Conservation (phyloP, 306 rosid genomes). For the Pterocarpus santalinus region DNA sequence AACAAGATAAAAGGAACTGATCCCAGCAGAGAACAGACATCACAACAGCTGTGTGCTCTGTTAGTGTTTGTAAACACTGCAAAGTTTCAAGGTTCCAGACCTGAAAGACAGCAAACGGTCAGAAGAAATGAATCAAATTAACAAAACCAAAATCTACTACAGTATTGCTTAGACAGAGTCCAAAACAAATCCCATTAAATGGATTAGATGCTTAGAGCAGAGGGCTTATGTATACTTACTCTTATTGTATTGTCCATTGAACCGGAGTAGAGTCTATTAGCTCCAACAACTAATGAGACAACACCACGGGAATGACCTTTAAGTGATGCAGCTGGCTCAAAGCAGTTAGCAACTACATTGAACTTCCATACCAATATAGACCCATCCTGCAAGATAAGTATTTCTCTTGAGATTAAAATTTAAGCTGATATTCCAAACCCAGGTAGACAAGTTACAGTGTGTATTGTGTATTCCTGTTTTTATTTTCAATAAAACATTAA, state of each 20-base stretch:
- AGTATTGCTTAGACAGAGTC: conserved; percentile 11
- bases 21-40: conserved; percentile 99
- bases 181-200: background rate
- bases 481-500: background rate
- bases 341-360: conserved; percentile 73
- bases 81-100: conserved; percentile 93
- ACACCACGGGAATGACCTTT: conserved; percentile 81
- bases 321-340: conserved; percentile 92
- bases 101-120: conserved; percentile 57
- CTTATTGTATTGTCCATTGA: conserved; percentile 92
- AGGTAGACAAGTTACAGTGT: background rate
- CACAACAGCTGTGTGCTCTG: conserved; percentile 89
- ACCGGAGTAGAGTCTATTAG: conserved; percentile 94
- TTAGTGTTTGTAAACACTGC: conserved; percentile 90
- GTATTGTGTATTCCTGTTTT: background rate
- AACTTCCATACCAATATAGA: conserved; percentile 93
- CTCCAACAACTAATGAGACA: conserved; percentile 94
- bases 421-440: background rate
- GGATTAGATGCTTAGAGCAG: background rate
- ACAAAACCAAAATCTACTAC: conserved; percentile 26
- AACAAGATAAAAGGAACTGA: conserved; percentile 89
- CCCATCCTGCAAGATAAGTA: conserved; percentile 74
- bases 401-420: conserved; percentile 38
- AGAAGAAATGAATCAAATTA: conserved; percentile 16
- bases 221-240: conserved; percentile 57